A percentile compares a stretch with the other conserved stretches of the same genome.
phyloP scores from a whole-genome alignment of 2,329 filamentous ascomycete genomes.

The Talaromyces rugulosus region DNA sequence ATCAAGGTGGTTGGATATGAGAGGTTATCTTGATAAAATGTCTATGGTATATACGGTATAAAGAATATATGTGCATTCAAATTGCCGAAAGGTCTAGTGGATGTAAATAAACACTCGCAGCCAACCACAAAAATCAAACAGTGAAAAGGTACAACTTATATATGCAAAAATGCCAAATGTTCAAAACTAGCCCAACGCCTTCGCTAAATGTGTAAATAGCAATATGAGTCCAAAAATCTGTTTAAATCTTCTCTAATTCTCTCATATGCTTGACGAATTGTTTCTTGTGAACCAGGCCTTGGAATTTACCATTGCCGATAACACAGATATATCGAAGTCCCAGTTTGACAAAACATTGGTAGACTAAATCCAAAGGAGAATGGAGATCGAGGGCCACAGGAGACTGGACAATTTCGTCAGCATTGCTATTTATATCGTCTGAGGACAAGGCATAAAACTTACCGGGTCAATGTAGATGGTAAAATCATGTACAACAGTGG shows the following conservation, averaged over 20 bases:
- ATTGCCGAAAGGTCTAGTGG: neutral
- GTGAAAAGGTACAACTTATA: neutral
- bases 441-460: slow-evolving; percentile 26
- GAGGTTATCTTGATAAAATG: slow-evolving; percentile 15
- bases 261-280: slow-evolving; percentile 92
- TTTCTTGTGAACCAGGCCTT: slow-evolving; percentile 95
- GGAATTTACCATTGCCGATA: slow-evolving; percentile 75
- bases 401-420: slow-evolving; percentile 47
- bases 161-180: slow-evolving; percentile 1
- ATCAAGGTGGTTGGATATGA: slow-evolving; percentile 48
- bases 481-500: slow-evolving; percentile 70
- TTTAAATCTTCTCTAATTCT: slow-evolving; percentile 32
- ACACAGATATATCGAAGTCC: slow-evolving; percentile 92
- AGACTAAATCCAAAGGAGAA: slow-evolving; percentile 90
- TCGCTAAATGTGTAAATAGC: slow-evolving; percentile 8
- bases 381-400: slow-evolving; percentile 83
- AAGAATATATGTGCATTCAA: neutral
- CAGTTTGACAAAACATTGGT: slow-evolving; percentile 93
- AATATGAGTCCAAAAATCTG: neutral
- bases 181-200: slow-evolving; percentile 6
- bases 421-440: neutral
- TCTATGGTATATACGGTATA: neutral
- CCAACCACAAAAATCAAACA: neutral
- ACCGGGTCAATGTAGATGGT: slow-evolving; percentile 86
- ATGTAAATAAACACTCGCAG: neutral